Base-by-base conservation (phyloP, 1,139 yeast genomes). In the Hansenula lynferdii region DNA sequence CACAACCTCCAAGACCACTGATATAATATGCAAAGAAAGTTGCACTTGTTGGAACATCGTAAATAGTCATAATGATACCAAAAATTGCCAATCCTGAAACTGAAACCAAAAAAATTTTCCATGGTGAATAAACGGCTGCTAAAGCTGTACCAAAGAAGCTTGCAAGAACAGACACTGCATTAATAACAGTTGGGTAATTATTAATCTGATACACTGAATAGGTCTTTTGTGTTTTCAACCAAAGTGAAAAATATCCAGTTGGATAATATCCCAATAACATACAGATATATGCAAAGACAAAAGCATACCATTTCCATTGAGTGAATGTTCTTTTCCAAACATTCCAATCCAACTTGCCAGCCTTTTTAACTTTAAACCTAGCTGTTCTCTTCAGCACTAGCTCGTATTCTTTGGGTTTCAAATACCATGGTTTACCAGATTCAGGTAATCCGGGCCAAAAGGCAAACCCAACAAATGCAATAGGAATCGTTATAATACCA, bases 361-460 rank as follows among this genome's bases (percentile, higher is more conserved):
- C 24, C 11, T 22, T 22, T 9, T 22, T 12, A 6, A 22, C 24
- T 7, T 9, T 9, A 22, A 9, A 22, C 11, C 24, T 22, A 4
- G 4, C 5, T 6, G 11, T 22, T 22, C 24, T 22, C 11, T 9
- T 22, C 6, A 6, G 4, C 14, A 33, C 38, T 2, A 36, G 9
- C 16, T 18, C 28, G n/a, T 32, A 26, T 23, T 38, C 44, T 32
- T 34, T 18, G 9, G 24, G 34, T 21, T 22, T 42, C 19, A 42
- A 24, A 14, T 34, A 36, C 26, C 36, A 35, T 16, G 33, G 35
- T 23, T 40, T 64, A 62, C 42, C 75, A 42, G 58, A 58, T n/a
- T 64, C 63, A 7, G 76, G 75, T 10, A 67, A 57, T 44, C 69
- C 74, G n/a, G 75, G 75, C 48, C 69, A 66, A 42, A 62, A 62